Evolutionary conservation across 164 flowering plant genomes (phyloP), one percentile per base, ranked within the genome.

Genomic region (Sedum album): DNA sequence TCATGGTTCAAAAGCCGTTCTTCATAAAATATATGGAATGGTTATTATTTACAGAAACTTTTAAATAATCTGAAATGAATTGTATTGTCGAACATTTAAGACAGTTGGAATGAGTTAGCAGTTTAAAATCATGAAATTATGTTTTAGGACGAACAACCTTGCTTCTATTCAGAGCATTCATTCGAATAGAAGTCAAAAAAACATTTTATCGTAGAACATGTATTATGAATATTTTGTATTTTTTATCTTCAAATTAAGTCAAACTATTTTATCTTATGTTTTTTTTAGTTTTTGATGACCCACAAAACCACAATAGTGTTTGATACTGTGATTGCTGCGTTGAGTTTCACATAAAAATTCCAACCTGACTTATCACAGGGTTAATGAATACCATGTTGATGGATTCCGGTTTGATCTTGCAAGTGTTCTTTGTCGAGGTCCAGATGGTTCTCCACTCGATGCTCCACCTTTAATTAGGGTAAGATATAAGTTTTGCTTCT

Each of bases 391-490:
- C 78, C 97, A 94, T 72, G 89, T 94, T 70, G 99, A 94, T 85
- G 99, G 99, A 49, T 94, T 94, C 72, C 88, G 99, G 64, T 94
- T 94, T 78, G 99, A 94, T 79, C 93, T 94, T 48, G 90, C 99
- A 42, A 91, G 99, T 79, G 90, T 94, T 71, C 96, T 94, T 72
- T 94, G 99, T 71, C 91, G 97, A 73, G 99, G 88, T 76, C 74
- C 86, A 23, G 91, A 94, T 86, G 99, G 99, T 68, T 79, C 91
- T 73, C 96, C 96, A 48, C 90, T 94, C 62, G 73, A 68, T 79
- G 81, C 97, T 76, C 99, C 99, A 5, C 99, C 99, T 15, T 71
- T 94, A 68, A 74, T 94, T 68, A 82, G 81, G 88, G 97, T 90
- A 76, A 76, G 77, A 30, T n/a, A 57, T 13, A 11, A 2, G 4